Conservation (phyloP, 1,139 yeast species). For the Wickerhamomyces sp. region DNA sequence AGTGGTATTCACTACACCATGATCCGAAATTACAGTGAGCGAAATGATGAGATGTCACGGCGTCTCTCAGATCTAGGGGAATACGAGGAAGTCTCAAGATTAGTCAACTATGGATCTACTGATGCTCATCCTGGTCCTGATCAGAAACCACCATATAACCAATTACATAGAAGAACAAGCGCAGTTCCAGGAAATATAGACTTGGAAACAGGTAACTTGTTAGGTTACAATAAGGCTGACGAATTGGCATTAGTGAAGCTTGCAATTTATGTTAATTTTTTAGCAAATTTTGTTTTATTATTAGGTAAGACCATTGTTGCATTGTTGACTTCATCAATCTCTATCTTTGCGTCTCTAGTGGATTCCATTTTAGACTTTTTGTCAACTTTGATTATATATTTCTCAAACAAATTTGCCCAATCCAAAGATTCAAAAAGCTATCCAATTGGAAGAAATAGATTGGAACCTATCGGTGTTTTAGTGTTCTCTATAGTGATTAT, state of each 20-base stretch:
- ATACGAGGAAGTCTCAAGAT: too few species aligned
- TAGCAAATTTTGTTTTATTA: conserved; percentile 54
- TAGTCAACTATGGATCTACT: too few species aligned
- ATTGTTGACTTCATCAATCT: conserved; percentile 60
- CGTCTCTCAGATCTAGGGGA: too few species aligned
- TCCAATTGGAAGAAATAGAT: conserved; percentile 69
- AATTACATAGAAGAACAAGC: conserved; percentile 20
- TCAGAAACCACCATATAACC: too few species aligned
- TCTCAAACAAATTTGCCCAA: conserved; percentile 55
- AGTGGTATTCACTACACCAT: conserved; percentile 67
- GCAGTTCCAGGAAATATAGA: conserved; percentile 60
- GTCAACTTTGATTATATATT: conserved; percentile 68
- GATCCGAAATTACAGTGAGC: conserved; percentile 49
- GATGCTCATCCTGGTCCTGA: too few species aligned
- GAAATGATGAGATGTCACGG: too few species aligned
- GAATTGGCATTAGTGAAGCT: conserved; percentile 42
- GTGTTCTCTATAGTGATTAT: conserved; percentile 70
- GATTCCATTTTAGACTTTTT: conserved; percentile 73
- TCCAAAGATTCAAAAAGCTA: conserved; percentile 40
- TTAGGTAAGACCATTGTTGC: conserved; percentile 63
- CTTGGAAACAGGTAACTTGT: conserved; percentile 47
- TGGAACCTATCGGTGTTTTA: conserved; percentile 77
- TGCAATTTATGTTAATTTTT: conserved; percentile 65
- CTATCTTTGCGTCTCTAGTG: conserved; percentile 73
- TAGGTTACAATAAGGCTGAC: conserved; percentile 45